phyloP scores from a whole-genome alignment of 179 eudicot genomes.

The Silene coronaria region DNA sequence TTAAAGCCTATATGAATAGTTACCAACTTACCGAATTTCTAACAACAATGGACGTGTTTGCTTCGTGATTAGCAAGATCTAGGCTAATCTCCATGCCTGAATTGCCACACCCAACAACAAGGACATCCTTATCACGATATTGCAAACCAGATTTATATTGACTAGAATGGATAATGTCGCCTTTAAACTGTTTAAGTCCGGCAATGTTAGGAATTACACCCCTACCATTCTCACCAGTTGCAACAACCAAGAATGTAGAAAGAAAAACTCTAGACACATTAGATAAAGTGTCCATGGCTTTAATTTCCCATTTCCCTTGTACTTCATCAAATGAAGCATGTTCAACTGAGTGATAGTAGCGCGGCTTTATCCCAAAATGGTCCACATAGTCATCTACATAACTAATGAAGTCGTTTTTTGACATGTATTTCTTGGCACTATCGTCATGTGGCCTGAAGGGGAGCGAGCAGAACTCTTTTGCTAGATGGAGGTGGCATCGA shows the following conservation, averaged over 20 bases:
- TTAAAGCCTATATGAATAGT: no score
- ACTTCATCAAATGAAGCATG: conserved; percentile 19
- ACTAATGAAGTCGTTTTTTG: conserved; percentile 29
- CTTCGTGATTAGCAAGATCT: conserved; percentile 31
- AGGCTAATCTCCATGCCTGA: conserved; percentile 43
- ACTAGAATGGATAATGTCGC: conserved; percentile 31
- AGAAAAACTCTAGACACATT: conserved; percentile 14
- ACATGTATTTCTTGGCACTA: conserved; percentile 20
- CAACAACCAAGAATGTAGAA: conserved; percentile 30
- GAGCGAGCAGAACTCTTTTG: conserved; percentile 34
- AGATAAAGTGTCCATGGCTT: not conserved
- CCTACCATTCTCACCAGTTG: conserved; percentile 34
- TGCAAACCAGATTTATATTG: conserved; percentile 28
- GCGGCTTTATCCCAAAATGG: conserved; percentile 23
- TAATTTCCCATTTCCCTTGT: conserved; percentile 26
- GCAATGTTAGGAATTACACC: conserved; percentile 27
- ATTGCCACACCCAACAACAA: conserved; percentile 45
- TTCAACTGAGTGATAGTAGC: conserved; percentile 20
- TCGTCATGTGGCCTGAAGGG: conserved; percentile 29
- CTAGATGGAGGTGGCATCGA: conserved; percentile 36
- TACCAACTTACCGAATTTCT: conserved; percentile 37
- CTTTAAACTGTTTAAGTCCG: conserved; percentile 22
- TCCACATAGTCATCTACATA: conserved; percentile 40
- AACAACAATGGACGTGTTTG: conserved; percentile 34
- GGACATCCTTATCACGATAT: conserved; percentile 24